Evolutionary conservation across 1,284 basidiomycete species (phyloP), one percentile per base, ranked within the genome.

Genomic region (Mycosarcoma maydis): DNA sequence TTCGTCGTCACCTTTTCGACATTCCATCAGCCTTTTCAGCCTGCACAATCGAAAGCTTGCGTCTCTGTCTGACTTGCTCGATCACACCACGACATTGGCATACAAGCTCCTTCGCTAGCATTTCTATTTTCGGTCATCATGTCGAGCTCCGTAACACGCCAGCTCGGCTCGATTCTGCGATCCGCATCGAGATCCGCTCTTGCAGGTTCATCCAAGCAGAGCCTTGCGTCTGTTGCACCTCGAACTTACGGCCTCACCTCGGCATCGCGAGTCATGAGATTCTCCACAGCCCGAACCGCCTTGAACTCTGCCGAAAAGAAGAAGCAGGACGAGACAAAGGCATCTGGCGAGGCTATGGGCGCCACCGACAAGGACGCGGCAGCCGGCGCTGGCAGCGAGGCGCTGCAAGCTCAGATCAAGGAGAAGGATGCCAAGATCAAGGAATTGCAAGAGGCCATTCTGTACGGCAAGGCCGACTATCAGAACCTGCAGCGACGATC

Each of bases 401-500:
- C 59, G 10, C 39, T 72, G 11, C 72, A 77, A 36, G 57, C 62
- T 33, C 73, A 74, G 55, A 62, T 81, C 44, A 74, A 75, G 65
- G 77, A 80, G 46, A 80, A 78, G 73, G 80, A 81, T 24, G 76
- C 54, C 51, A 75, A 70, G 62, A 80, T 81, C 59, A 80, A 80
- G 66, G 72, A 80, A 53, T 65, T 81, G 46, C 62, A 77, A 66
- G 78, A 80, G 22, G 62, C 73, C 9, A 41, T 80, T 40, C 62
- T 80, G n/a, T 81, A 79, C 47, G 77, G 77, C 34, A 77, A 83
- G 61, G 96, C 95, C 70, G 95, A 98, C 85, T 92, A 93, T 84
- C 86, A 97, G 66, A 99, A 98, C 82, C 86, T 97, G 45, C 92
- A 94, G 82, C 90, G 93, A 58, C 92, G 94, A 74, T 87, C 92